Evolutionary conservation across 2,329 filamentous ascomycete species (phyloP).

Genomic region (Colletotrichum incanum): DNA sequence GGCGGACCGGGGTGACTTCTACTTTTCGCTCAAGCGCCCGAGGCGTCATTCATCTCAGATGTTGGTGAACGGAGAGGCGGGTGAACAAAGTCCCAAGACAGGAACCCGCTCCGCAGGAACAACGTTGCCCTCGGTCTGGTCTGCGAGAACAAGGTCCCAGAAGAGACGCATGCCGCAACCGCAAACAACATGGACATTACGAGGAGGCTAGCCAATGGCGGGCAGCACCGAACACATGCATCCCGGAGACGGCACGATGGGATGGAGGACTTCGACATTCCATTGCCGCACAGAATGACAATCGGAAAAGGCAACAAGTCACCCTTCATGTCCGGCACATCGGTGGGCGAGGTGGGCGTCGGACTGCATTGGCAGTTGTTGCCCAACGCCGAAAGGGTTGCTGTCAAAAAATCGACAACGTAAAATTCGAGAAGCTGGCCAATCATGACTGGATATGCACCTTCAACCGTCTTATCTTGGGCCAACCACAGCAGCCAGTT

Average conservation of each 20-base stretch:
- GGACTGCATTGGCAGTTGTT: conserved; percentile 23
- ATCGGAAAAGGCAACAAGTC: conserved; percentile 7
- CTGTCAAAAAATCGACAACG: conserved; percentile 54
- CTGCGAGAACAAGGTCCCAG: conserved; percentile 22
- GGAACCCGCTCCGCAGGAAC: conserved; percentile 4
- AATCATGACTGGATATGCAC: conserved; percentile 53
- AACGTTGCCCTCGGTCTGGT: conserved; percentile 17
- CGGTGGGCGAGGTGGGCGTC: conserved; percentile 23
- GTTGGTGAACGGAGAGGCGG: conserved; percentile 5
- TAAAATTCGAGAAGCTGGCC: conserved; percentile 55
- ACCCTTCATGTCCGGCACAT: conserved; percentile 16
- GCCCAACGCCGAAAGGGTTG: conserved; percentile 24
- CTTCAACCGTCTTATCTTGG: conserved; percentile 58
- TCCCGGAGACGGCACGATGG: conserved; percentile 1
- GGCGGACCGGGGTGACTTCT: conserved; percentile 21
- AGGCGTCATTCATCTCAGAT: conserved; percentile 34
- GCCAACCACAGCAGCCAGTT: conserved; percentile 54
- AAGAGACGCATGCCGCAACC: conserved; percentile 18
- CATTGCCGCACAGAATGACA: neutral
- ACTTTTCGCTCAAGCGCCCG: conserved; percentile 38
- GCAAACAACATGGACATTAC: conserved; percentile 23
- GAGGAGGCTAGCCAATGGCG: conserved; percentile 33
- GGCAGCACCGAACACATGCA: conserved; percentile 32
- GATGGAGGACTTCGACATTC: neutral
- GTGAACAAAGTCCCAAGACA: neutral